These are phyloP conservation scores for Leptographium lundbergii DNA, from an alignment of 2,329 filamentous ascomycete species.

Conservation along the genomic window DNA sequence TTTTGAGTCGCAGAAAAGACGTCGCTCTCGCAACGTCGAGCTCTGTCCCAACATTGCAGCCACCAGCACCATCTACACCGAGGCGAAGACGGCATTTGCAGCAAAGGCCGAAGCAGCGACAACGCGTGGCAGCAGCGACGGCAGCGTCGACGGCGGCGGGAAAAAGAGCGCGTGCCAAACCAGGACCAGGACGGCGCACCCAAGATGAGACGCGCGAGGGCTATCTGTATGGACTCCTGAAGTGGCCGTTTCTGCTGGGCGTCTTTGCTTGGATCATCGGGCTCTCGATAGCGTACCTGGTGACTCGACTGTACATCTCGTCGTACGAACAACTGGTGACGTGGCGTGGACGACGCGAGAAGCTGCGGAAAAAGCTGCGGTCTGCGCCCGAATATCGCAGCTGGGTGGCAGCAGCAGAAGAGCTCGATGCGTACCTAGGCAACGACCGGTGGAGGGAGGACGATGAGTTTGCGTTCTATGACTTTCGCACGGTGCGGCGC, in stretches of 20 bases:
- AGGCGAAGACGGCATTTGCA: conserved; percentile 1
- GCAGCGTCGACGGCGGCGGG: conserved; percentile 19
- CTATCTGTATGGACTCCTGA: conserved; percentile 75
- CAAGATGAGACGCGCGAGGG: conserved; percentile 93
- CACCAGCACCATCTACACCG: not conserved
- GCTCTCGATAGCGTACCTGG: conserved; percentile 60
- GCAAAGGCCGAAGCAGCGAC: conserved; percentile 19
- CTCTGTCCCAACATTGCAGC: not conserved
- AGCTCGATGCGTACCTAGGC: conserved; percentile 68
- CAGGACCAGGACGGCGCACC: conserved; percentile 37
- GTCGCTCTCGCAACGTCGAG: not conserved
- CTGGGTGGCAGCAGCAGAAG: conserved; percentile 69
- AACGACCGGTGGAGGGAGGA: conserved; percentile 70
- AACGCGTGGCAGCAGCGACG: conserved; percentile 9
- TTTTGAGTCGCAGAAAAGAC: not conserved
- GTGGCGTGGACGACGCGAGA: conserved; percentile 71
- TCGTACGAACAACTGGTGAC: conserved; percentile 84
- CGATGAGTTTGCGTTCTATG: conserved; percentile 74
- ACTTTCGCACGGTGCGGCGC: conserved; percentile 67
- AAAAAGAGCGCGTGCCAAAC: conserved; percentile 6
- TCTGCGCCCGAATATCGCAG: conserved; percentile 63
- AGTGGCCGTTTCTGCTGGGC: conserved; percentile 78
- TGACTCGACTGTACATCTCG: conserved; percentile 81
- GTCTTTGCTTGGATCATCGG: conserved; percentile 71
- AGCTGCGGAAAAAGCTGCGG: conserved; percentile 57